Conservation (phyloP, 768 basidiomycete species). For the Mycena maculata region DNA sequence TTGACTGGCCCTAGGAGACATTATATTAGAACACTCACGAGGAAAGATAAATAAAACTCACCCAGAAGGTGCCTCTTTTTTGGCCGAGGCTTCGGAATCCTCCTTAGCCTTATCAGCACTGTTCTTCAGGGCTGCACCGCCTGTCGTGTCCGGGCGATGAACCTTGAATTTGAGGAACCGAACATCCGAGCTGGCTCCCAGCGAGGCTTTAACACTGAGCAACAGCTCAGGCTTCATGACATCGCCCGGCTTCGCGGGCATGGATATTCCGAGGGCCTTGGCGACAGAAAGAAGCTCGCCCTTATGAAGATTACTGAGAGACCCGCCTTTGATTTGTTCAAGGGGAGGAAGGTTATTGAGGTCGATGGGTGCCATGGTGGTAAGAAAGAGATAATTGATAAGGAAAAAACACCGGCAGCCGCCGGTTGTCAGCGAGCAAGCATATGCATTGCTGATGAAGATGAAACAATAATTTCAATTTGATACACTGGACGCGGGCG, state of each 20-base stretch:
- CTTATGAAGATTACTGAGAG: not conserved
- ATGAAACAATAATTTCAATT: not conserved
- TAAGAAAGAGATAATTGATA: not conserved
- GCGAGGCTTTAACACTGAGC: not conserved
- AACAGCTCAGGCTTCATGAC: not conserved
- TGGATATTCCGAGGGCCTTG: not conserved
- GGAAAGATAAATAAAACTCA: not conserved
- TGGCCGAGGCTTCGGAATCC: not conserved
- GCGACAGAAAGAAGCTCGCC: not conserved
- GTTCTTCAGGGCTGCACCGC: not conserved
- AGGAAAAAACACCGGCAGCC: too few relatives aligned
- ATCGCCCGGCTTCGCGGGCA: not conserved
- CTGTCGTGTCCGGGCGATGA: not conserved
- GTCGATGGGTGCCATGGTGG: not conserved
- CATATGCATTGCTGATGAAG: not conserved
- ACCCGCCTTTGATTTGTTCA: not conserved
- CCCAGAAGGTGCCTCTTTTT: not conserved
- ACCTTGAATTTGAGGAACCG: not conserved
- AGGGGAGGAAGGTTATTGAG: not conserved
- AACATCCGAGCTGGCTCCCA: not conserved
- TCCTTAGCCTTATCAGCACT: slow-evolving; percentile 13
- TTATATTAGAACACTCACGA: too few relatives aligned
- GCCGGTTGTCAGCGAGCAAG: not conserved
- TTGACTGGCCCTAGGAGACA: not conserved
- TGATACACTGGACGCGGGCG: not conserved